These are phyloP conservation scores for Parsonsia alboflavescens DNA, from an alignment of 257 asterid genomes.

Conservation along the genomic window DNA sequence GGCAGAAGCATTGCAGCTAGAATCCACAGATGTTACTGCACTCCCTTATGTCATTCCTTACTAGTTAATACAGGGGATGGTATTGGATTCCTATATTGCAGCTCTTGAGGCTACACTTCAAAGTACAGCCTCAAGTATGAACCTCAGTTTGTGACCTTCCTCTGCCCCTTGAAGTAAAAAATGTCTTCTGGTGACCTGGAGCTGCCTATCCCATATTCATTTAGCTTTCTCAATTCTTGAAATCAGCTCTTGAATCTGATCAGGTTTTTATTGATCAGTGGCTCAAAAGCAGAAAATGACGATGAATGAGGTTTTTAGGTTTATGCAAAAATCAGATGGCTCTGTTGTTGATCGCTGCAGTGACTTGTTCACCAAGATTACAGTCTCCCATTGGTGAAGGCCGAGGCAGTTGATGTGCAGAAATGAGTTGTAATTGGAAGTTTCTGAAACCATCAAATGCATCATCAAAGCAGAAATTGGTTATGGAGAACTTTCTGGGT, in stretches of 20 bases:
- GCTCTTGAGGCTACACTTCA: too few relatives aligned
- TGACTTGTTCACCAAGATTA: not conserved
- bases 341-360: not conserved
- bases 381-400: not conserved
- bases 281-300: conserved; percentile 5
- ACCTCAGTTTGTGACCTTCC: not conserved
- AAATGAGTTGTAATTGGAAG: not conserved
- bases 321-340: not conserved
- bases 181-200: not conserved
- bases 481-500: not conserved
- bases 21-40: conserved; percentile 36
- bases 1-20: conserved; percentile 43
- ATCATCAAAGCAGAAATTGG: not conserved
- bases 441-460: not conserved
- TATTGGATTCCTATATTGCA: not conserved
- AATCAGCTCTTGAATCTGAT: conserved; percentile 6
- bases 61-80: conserved; percentile 19
- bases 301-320: conserved; percentile 3
- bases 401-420: not conserved
- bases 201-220: not conserved
- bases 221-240: not conserved
- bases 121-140: not conserved
- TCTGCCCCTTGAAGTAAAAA: not conserved
- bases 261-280: not conserved
- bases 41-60: conserved; percentile 61